A percentile compares a stretch with the other conserved stretches of the same genome.
Conservation (phyloP, 805 yeast species). For the Candida tibetensis region DNA sequence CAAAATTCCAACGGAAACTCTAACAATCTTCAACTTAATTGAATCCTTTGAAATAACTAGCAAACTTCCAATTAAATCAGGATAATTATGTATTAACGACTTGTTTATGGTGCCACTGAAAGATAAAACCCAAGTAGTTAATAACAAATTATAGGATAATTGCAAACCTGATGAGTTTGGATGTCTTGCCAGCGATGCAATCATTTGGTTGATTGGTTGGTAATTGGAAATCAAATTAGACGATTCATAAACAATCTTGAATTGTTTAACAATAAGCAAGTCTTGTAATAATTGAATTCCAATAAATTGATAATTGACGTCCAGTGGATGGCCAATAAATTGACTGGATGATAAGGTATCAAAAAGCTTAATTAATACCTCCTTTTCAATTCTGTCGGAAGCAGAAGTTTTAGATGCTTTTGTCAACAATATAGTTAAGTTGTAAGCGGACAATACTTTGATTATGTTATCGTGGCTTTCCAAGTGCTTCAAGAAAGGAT, state of each 20-base stretch:
- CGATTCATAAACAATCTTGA: conserved; percentile 48
- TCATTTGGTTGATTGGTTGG: conserved; percentile 29
- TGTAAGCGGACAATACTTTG: conserved; percentile 53
- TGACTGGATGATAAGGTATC: conserved; percentile 30
- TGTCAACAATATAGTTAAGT: conserved; percentile 48
- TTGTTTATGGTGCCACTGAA: conserved; percentile 57
- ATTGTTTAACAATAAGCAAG: conserved; percentile 52
- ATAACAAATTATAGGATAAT: conserved; percentile 74
- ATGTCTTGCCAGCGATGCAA: conserved; percentile 28
- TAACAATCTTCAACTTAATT: conserved; percentile 86
- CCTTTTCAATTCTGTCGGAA: conserved; percentile 30
- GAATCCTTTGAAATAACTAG: conserved; percentile 68
- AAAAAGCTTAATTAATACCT: conserved; percentile 37
- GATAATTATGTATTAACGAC: conserved; percentile 50
- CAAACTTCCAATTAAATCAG: conserved; percentile 51
- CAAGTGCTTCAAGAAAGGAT: conserved; percentile 52
- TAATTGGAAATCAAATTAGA: conserved; percentile 34
- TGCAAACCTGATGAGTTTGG: conserved; percentile 59
- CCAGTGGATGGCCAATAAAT: conserved; percentile 30
- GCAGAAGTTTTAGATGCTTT: conserved; percentile 15
- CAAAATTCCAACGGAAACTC: conserved; percentile 76
- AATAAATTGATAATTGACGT: conserved; percentile 54
- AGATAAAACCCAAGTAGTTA: conserved; percentile 81
- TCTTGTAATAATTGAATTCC: conserved; percentile 62
- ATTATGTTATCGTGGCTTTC: conserved; percentile 55